Conservation (phyloP, 2,329 filamentous ascomycete species). For the Neofusicoccum laricinum region DNA sequence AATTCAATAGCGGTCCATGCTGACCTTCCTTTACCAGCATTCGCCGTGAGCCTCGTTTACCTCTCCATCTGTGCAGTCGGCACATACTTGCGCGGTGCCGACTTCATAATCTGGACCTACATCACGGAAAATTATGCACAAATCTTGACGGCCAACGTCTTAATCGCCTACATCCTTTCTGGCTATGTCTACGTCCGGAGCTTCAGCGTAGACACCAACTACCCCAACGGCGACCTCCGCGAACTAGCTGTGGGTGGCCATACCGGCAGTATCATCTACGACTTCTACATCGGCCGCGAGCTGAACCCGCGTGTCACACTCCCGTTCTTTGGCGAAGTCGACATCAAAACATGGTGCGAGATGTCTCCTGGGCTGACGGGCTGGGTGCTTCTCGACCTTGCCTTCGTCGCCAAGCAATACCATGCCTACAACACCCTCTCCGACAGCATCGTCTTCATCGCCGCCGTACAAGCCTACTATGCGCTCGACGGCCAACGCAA, state of each 20-base stretch:
- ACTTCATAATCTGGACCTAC: conserved; percentile 87
- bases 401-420: conserved; percentile 86
- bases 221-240: conserved; percentile 63
- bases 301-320: conserved; percentile 82
- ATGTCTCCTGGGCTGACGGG: conserved; percentile 87
- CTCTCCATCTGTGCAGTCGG: conserved; percentile 68
- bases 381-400: conserved; percentile 81
- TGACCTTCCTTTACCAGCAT: conserved; percentile 50
- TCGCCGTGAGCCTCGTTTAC: conserved; percentile 60
- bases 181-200: conserved; percentile 78
- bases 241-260: conserved; percentile 81
- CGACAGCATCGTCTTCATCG: conserved; percentile 80
- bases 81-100: conserved; percentile 71
- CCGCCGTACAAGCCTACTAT: conserved; percentile 77
- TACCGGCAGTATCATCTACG: conserved; percentile 81
- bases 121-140: conserved; percentile 89
- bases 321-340: conserved; percentile 77
- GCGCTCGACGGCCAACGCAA: conserved; percentile 81
- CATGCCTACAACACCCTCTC: conserved; percentile 77
- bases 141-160: conserved; percentile 76
- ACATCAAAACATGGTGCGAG: conserved; percentile 88
- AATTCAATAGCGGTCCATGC: too few species aligned
- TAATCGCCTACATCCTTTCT: conserved; percentile 71
- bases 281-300: conserved; percentile 97
- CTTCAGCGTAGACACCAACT: conserved; percentile 70